Percentiles rank a stretch among this genome's conserved stretches.
Evolutionary conservation across 768 basidiomycete genomes (phyloP).

Genomic region (Amanita rubescens): DNA sequence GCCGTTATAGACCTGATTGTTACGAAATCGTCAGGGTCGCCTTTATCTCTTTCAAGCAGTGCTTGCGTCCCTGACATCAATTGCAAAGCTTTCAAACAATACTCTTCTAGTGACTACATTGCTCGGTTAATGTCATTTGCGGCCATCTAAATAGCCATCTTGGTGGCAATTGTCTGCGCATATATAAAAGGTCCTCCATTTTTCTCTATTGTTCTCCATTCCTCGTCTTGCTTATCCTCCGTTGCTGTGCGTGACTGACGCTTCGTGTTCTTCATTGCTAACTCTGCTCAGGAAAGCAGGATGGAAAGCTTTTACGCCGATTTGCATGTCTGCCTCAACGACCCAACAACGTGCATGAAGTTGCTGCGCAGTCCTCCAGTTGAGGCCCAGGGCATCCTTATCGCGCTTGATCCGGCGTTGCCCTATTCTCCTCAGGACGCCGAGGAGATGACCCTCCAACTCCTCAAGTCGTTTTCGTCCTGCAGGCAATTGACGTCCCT

Average conservation of each 20-base stretch:
- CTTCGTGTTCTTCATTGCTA: neutral
- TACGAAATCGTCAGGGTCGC: neutral
- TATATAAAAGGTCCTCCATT: neutral
- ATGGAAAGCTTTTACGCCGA: neutral
- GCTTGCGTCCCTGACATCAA: neutral
- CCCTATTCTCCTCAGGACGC: neutral
- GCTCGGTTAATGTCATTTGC: neutral
- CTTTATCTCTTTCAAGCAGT: neutral
- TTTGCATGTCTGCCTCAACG: neutral
- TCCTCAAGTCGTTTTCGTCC: neutral
- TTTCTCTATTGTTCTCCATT: neutral
- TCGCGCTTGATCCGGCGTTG: neutral
- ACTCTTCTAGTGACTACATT: neutral
- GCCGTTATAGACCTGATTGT: too few species aligned
- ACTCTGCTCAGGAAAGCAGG: neutral
- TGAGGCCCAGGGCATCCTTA: neutral
- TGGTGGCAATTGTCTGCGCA: neutral
- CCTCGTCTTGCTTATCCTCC: neutral
- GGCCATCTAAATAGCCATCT: neutral
- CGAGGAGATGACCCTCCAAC: neutral
- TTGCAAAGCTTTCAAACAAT: neutral
- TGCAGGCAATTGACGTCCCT: neutral
- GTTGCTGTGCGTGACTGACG: neutral
- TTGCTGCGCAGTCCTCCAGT: neutral
- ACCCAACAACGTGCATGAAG: neutral